phyloP scores from a whole-genome alignment of 179 eudicot species.

The Silene coronaria region DNA sequence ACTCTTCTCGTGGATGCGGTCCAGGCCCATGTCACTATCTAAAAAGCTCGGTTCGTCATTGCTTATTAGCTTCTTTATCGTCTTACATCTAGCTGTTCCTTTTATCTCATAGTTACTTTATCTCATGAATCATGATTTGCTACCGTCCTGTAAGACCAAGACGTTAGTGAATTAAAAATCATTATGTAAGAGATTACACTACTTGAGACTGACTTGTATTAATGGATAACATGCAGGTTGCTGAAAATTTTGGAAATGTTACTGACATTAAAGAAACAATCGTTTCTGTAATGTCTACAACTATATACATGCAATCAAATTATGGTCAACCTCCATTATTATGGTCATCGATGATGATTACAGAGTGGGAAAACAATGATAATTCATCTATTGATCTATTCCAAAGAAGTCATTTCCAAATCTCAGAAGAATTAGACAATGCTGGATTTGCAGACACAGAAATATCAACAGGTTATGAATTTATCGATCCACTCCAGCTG shows the following conservation, averaged over 20 bases:
- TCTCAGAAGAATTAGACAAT: slow-evolving; percentile 16
- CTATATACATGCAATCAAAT: background rate
- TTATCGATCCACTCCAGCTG: slow-evolving; percentile 25
- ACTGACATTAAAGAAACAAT: slow-evolving; percentile 36
- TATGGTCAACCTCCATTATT: slow-evolving; percentile 17
- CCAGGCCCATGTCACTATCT: too few relatives aligned
- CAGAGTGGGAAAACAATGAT: slow-evolving; percentile 29
- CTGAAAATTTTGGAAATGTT: slow-evolving; percentile 43
- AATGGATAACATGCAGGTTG: slow-evolving; percentile 40
- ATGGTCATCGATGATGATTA: slow-evolving; percentile 24
- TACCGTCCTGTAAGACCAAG: background rate
- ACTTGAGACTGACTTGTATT: slow-evolving; percentile 11
- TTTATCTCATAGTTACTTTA: background rate
- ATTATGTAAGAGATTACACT: background rate
- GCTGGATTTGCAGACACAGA: slow-evolving; percentile 16
- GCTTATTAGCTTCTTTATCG: too few relatives aligned
- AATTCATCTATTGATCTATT: slow-evolving; percentile 19
- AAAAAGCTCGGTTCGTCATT: too few relatives aligned
- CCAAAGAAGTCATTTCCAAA: slow-evolving; percentile 25
- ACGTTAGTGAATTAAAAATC: background rate
- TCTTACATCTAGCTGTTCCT: too few relatives aligned
- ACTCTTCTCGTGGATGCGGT: too few relatives aligned
- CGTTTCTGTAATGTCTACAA: slow-evolving; percentile 22
- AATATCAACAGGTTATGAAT: slow-evolving; percentile 23
- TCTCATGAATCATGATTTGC: background rate